Percentiles rank a stretch among this genome's conserved stretches.
These are phyloP conservation scores for Pelargonium fulgidum DNA, from an alignment of 441 rosid genomes.

Conservation along the genomic window DNA sequence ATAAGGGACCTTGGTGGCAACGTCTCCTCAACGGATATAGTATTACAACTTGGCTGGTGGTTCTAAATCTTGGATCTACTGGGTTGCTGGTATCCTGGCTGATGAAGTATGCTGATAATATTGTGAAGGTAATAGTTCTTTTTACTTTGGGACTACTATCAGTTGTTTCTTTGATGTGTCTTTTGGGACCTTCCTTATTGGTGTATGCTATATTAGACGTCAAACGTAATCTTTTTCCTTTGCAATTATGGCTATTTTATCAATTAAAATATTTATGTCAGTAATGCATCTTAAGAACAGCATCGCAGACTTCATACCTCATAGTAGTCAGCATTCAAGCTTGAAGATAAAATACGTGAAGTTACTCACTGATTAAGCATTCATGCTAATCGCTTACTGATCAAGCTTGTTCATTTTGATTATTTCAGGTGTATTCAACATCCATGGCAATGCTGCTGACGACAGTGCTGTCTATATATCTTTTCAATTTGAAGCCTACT, in stretches of 20 bases:
- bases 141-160: slow-evolving; percentile 6
- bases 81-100: slow-evolving; percentile 81
- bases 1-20: slow-evolving; percentile 94
- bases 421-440: slow-evolving; percentile 66
- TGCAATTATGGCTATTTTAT: too few relatives aligned
- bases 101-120: slow-evolving; percentile 83
- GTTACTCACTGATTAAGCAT: too few relatives aligned
- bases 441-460: slow-evolving; percentile 85
- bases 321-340: neutral
- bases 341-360: neutral
- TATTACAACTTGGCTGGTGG: slow-evolving; percentile 78
- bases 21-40: slow-evolving; percentile 69
- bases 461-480: slow-evolving; percentile 59
- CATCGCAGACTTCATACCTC: neutral
- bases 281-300: neutral
- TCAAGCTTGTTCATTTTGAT: slow-evolving; percentile 3
- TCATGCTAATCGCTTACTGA: too few relatives aligned
- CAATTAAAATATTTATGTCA: too few relatives aligned
- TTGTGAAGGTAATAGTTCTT: slow-evolving; percentile 49
- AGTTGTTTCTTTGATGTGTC: neutral
- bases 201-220: neutral
- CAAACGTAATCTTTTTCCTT: too few relatives aligned
- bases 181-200: slow-evolving; percentile 8
- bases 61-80: slow-evolving; percentile 74
- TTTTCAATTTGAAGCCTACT: slow-evolving; percentile 58